Evolutionary conservation across 2,329 filamentous ascomycete species (phyloP).

Genomic region (Epichloe aotearoae): DNA sequence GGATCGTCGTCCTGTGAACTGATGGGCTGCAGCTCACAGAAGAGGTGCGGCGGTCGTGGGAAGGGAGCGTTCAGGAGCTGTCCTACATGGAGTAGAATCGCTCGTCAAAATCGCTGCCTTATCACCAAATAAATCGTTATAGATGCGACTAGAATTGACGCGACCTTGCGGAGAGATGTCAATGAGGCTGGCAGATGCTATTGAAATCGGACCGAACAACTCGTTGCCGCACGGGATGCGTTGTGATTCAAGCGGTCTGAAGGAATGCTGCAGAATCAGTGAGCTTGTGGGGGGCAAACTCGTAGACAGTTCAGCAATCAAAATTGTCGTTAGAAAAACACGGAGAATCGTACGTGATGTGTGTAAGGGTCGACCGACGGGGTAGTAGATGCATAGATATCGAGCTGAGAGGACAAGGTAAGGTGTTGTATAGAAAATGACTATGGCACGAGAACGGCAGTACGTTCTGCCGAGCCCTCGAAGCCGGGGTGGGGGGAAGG

Average conservation of each 20-base stretch:
- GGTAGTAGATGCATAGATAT: constrained; percentile 13
- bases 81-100: constrained; percentile 21
- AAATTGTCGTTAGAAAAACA: background rate
- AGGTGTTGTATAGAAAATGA: constrained; percentile 18
- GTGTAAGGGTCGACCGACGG: background rate
- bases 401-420: constrained; percentile 18
- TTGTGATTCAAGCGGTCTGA: background rate
- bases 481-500: background rate
- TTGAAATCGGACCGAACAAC: background rate
- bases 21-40: constrained; percentile 22
- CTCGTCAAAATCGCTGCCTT: constrained; percentile 6
- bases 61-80: constrained; percentile 13
- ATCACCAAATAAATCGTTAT: background rate
- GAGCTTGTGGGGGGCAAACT: constrained; percentile 11
- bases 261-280: constrained; percentile 13
- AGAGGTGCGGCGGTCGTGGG: constrained; percentile 15
- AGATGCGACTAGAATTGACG: background rate
- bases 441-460: constrained; percentile 14
- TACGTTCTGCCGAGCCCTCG: constrained; percentile 16
- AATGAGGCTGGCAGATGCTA: background rate
- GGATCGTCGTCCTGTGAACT: constrained; percentile 23
- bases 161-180: background rate
- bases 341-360: constrained; percentile 2
- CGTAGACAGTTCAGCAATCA: constrained; percentile 12
- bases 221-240: background rate